Percentiles rank a stretch among this genome's conserved stretches.
Evolutionary conservation across 176 grass and related monocot genomes (phyloP).

Genomic region (Hyparrhenia diplandra): DNA sequence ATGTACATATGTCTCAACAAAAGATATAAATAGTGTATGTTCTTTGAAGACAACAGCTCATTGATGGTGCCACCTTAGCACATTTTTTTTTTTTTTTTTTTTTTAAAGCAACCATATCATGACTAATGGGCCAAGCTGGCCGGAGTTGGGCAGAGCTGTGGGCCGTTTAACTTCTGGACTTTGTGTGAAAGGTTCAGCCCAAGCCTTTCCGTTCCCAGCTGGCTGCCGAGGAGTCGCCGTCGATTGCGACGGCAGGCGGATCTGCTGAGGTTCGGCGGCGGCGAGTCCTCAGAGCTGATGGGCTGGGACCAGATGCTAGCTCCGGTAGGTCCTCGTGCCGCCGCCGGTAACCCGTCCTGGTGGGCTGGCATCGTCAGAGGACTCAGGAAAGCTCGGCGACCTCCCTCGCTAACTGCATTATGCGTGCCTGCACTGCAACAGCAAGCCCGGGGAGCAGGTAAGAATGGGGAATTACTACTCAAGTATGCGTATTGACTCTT

Average conservation of each 20-base stretch:
- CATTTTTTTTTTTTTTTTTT: too few relatives aligned
- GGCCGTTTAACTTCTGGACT: background rate
- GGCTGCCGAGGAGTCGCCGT: background rate
- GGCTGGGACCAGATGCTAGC: background rate
- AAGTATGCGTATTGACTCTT: background rate
- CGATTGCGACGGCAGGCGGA: conserved; percentile 10
- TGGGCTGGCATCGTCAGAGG: conserved; percentile 32
- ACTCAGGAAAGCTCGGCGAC: background rate
- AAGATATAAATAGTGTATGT: too few relatives aligned
- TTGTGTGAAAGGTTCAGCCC: background rate
- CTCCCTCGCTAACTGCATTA: conserved; percentile 25
- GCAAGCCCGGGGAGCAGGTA: background rate
- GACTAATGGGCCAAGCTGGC: background rate
- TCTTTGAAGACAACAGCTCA: too few relatives aligned
- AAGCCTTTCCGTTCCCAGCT: background rate
- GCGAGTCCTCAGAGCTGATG: background rate
- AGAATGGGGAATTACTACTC: background rate
- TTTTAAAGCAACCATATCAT: too few relatives aligned
- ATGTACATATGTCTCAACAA: too few relatives aligned
- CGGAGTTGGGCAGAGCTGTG: too few relatives aligned
- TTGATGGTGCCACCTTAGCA: too few relatives aligned
- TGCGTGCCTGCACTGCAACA: background rate
- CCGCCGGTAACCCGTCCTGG: conserved; percentile 25
- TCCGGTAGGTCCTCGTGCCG: background rate
- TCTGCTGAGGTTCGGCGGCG: background rate